phyloP scores from a whole-genome alignment of 495 filamentous ascomycete genomes.

The Penicillium diatomitis region DNA sequence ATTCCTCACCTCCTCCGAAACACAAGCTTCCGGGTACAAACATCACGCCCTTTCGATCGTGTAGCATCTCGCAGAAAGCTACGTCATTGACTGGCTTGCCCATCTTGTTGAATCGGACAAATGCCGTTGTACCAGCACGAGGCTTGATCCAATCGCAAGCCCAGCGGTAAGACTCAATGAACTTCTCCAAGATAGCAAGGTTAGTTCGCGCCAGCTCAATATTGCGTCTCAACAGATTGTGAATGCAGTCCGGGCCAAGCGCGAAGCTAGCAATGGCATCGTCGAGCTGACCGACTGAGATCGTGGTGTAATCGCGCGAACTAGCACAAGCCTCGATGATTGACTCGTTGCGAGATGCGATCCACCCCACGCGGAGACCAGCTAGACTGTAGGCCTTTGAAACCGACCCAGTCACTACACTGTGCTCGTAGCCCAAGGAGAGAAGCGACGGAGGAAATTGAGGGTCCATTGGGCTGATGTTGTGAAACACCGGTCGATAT shows the following conservation, averaged over 20 bases:
- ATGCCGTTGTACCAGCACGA: constrained; percentile 73
- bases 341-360: constrained; percentile 54
- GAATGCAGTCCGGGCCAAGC: constrained; percentile 52
- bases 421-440: constrained; percentile 60
- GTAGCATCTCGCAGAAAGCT: constrained; percentile 59
- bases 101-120: constrained; percentile 57
- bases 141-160: constrained; percentile 67
- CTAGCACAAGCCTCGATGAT: constrained; percentile 57
- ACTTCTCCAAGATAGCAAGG: constrained; percentile 55
- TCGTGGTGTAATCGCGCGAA: constrained; percentile 76
- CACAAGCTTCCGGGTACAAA: constrained; percentile 66
- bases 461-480: constrained; percentile 44
- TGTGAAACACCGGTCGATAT: constrained; percentile 84
- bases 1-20: constrained; percentile 64
- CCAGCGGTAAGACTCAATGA: constrained; percentile 54
- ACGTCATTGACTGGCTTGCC: constrained; percentile 64
- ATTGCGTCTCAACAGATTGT: constrained; percentile 60
- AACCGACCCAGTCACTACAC: constrained; percentile 69
- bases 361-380: constrained; percentile 76
- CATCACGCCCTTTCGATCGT: constrained; percentile 67
- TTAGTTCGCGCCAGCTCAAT: constrained; percentile 63
- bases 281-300: constrained; percentile 75
- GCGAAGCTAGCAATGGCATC: constrained; percentile 73
- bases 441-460: constrained; percentile 62
- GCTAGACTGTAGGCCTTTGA: constrained; percentile 84